Evolutionary conservation across 352 stramenopile genomes (phyloP), one percentile per base, ranked within the genome.

Genomic region (Globisporangium megalacanthum): DNA sequence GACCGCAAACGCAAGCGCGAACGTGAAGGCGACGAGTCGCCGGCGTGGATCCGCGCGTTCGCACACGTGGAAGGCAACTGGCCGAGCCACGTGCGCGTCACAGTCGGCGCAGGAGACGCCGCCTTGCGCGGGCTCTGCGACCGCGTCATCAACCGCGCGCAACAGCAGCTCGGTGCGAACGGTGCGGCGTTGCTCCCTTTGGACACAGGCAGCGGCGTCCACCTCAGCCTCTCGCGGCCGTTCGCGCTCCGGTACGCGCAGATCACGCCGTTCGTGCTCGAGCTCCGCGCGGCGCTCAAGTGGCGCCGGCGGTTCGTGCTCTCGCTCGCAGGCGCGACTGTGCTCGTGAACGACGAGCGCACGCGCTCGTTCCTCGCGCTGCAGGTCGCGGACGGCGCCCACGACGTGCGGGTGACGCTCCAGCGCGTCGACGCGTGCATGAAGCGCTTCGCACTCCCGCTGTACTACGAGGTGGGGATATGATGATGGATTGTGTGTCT

Each of bases 401-500:
- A 70, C 11, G 55, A 75, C 10, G 61, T 85, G 45, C 33, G 68
- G 15, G 60, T 77, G 55, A 64, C 80, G 25, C 39, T 92, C 31
- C 64, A 66, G 19, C 81, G 75, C 33, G 76, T 92, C 31, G 71
- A 92, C 59, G 75, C 74, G 47, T 88, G 77, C 59, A 79, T 92
- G 61, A 52, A 55, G 25, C 65, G 62, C 47, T 81, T 88, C 53
- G 42, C 70, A 17, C 69, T 75, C 53, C 62, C 72, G 31, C 68
- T 61, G 3, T 92, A 90, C 61, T 90, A 90, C 55, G 52, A 85
- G 79, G 79, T 89, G n/a, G n/a, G n/a, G n/a, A n/a, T n/a, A n/a
- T n/a, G n/a, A n/a, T n/a, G n/a, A n/a, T n/a, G n/a, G n/a, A n/a
- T n/a, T n/a, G n/a, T n/a, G n/a, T n/a, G n/a, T n/a, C n/a, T n/a